These are phyloP conservation scores for Saccharata proteae DNA, from an alignment of 2,329 filamentous ascomycete species.

Conservation along the genomic window DNA sequence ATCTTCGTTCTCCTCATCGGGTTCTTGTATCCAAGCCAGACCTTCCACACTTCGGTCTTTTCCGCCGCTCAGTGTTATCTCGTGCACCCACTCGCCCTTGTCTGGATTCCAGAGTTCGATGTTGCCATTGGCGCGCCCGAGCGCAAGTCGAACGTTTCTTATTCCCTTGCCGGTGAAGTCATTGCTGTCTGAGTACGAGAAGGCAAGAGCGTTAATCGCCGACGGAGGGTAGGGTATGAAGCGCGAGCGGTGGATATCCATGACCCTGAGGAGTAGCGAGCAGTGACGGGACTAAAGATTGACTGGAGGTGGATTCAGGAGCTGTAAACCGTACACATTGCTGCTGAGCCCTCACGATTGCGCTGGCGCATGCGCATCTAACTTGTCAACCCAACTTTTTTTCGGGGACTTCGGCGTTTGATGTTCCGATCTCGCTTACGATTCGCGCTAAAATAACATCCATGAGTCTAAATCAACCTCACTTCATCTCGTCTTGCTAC, in stretches of 20 bases:
- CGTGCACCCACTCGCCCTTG: conserved; percentile 75
- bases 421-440: no score
- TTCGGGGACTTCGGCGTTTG: no score
- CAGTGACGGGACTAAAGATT: no score
- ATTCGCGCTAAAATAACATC: no score
- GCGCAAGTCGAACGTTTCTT: conserved; percentile 51
- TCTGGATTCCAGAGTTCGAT: conserved; percentile 96
- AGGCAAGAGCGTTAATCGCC: conserved; percentile 87
- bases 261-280: no score
- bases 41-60: conserved; percentile 81
- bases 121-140: conserved; percentile 87
- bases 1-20: conserved; percentile 52
- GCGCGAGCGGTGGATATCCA: conserved; percentile 96
- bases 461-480: no score
- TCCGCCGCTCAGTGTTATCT: conserved; percentile 72
- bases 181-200: conserved; percentile 57
- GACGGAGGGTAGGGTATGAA: conserved; percentile 89
- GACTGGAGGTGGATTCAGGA: no score
- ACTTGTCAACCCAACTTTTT: no score
- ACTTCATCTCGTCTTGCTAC: no score
- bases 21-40: conserved; percentile 81
- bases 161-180: conserved; percentile 6
- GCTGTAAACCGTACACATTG: no score
- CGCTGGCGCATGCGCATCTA: no score
- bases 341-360: no score